Base-by-base conservation (phyloP, 306 rosid species). In the Castanea sativa region DNA sequence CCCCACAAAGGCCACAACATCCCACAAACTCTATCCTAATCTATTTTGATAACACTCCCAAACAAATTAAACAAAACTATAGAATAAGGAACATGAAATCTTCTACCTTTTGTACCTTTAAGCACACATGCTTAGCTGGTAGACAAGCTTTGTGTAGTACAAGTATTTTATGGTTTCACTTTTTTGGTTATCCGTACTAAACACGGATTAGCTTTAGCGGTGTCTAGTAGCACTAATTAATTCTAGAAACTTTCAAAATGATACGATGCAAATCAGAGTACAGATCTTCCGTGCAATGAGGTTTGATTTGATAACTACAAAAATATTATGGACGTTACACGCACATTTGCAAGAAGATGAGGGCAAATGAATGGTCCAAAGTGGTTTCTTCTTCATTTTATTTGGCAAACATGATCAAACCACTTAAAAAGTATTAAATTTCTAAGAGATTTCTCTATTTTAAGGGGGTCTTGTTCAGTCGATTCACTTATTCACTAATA, bases 1-100 rank as follows among this genome's bases (percentile, higher is more conserved):
- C 85, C 90, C 90, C 88, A 89, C 86, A 69, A 78, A 56, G 84
- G 88, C 90, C 88, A 89, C 87, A 69, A 74, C 81, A 78, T 90
- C 81, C 51, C 67, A 53, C 64, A 80, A 72, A 56, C 69, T 76
- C 73, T 71, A 93, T 91, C 96, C 84, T 75, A 79, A 89, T 90
- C 94, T 87, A 57, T 11, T 55, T 7, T 74, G 89, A 87, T 87
- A 84, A 80, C 91, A 76, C 80, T 61, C 78, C 35, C 81, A 80
- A 77, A 61, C 71, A 55, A 59, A 73, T 76, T 71, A 69, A 23
- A 8, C 55, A 49, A 79, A 61, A 27, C 5, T 29, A 45, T 71
- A 68, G 59, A 68, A 53, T 25, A 78, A 80, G 81, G 80, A 77
- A 56, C 78, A 76, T 71, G 86, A 65, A 73, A 88, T 85, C 83